Evolutionary conservation across 805 yeast species (phyloP).

Genomic region (Zygosaccharomyces gambellarensis): DNA sequence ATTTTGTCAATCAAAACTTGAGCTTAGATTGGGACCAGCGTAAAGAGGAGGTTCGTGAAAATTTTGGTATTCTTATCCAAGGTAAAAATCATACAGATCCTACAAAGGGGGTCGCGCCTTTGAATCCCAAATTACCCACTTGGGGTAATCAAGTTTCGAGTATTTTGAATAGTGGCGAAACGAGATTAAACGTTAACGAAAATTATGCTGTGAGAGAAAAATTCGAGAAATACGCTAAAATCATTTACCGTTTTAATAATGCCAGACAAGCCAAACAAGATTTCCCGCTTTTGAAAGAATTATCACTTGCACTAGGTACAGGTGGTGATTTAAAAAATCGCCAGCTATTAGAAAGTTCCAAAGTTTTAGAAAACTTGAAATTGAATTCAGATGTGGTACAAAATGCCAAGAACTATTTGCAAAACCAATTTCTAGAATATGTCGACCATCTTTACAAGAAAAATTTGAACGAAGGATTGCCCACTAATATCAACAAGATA

Average conservation of each 20-base stretch:
- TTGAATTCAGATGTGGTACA: conserved; percentile 40
- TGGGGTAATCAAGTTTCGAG: conserved; percentile 33
- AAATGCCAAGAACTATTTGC: conserved; percentile 59
- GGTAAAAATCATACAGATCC: conserved; percentile 18
- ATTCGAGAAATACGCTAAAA: conserved; percentile 70
- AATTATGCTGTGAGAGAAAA: conserved; percentile 43
- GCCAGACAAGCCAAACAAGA: conserved; percentile 49
- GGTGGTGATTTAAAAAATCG: conserved; percentile 60
- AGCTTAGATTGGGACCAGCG: conserved; percentile 80
- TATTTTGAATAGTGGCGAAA: conserved; percentile 30
- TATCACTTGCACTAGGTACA: conserved; percentile 54
- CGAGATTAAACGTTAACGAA: conserved; percentile 41
- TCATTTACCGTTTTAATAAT: conserved; percentile 66
- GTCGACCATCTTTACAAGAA: conserved; percentile 57
- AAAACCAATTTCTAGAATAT: conserved; percentile 70
- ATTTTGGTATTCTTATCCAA: conserved; percentile 54
- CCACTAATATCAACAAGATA: conserved; percentile 68
- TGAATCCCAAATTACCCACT: conserved; percentile 16
- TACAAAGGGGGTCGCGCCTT: conserved; percentile 12
- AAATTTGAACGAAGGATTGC: conserved; percentile 59
- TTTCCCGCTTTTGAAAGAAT: conserved; percentile 55
- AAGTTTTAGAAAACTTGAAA: conserved; percentile 46
- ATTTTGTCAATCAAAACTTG: conserved; percentile 64
- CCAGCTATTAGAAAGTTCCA: conserved; percentile 73
- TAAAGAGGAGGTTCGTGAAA: conserved; percentile 66